A percentile compares a stretch with the other conserved stretches of the same genome.
Evolutionary conservation across 78 protist genomes (phyloP).

Genomic region (Diacronema lutheri): DNA sequence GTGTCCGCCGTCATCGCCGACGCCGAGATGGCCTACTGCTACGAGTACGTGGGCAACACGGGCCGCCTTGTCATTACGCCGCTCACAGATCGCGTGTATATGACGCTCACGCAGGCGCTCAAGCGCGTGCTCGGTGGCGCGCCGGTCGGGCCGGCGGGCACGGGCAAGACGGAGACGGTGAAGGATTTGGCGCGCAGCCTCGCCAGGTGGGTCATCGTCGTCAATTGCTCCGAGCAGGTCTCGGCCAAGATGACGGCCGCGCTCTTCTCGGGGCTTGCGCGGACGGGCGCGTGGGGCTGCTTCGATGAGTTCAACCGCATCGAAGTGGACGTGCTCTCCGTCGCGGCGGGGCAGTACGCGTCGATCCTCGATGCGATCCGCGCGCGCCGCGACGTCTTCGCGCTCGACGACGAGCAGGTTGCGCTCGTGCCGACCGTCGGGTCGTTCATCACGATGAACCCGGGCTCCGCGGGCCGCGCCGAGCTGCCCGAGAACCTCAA

Average conservation of each 20-base stretch:
- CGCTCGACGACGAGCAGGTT: constrained; percentile 41
- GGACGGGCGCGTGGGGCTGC: constrained; percentile 93
- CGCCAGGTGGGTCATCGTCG: constrained; percentile 51
- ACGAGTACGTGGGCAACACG: constrained; percentile 85
- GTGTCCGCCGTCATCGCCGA: constrained; percentile 55
- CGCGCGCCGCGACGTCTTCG: constrained; percentile 24
- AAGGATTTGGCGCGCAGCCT: constrained; percentile 48
- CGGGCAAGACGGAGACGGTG: constrained; percentile 91
- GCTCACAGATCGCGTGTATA: constrained; percentile 88
- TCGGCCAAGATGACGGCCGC: constrained; percentile 63
- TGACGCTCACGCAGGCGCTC: constrained; percentile 83
- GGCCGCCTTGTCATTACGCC: constrained; percentile 86
- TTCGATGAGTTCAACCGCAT: constrained; percentile 92
- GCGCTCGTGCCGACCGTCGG: constrained; percentile 47
- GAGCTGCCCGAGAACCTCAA: constrained; percentile 89
- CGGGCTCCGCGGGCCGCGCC: constrained; percentile 93
- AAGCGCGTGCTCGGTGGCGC: constrained; percentile 77
- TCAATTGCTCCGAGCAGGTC: constrained; percentile 86
- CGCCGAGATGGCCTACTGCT: constrained; percentile 54
- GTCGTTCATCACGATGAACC: constrained; percentile 88
- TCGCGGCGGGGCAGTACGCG: constrained; percentile 84
- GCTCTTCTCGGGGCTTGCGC: constrained; percentile 67
- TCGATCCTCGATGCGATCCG: constrained; percentile 68
- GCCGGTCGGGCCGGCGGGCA: constrained; percentile 94
- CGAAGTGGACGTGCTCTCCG: constrained; percentile 79